phyloP scores from a whole-genome alignment of 1,284 basidiomycete species.

The Mycosarcoma maydis region DNA sequence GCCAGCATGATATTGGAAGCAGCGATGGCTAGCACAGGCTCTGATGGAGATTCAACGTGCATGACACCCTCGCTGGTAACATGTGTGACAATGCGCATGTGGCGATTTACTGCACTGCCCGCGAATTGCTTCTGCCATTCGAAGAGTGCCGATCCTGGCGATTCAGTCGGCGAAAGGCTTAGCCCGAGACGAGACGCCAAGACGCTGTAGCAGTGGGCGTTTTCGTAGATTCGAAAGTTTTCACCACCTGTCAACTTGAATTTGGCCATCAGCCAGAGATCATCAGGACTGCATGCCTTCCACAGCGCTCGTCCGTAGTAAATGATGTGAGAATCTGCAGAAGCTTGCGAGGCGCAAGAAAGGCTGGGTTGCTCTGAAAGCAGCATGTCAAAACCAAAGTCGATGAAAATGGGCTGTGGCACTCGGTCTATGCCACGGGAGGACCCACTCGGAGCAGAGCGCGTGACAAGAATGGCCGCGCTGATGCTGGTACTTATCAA shows the following conservation, averaged over 20 bases:
- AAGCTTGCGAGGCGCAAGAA: background rate
- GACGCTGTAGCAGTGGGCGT: background rate
- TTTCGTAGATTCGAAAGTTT: background rate
- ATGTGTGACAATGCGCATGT: constrained; percentile 16
- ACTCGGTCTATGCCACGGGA: background rate
- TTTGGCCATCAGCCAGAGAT: constrained; percentile 4
- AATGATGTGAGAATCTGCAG: background rate
- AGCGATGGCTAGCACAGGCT: constrained; percentile 22
- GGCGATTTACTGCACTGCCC: constrained; percentile 1
- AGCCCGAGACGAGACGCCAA: constrained; percentile 13
- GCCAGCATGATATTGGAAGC: constrained; percentile 11
- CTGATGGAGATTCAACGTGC: constrained; percentile 5
- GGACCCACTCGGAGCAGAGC: background rate
- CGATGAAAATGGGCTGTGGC: constrained; percentile 10
- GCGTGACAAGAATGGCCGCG: constrained; percentile 6
- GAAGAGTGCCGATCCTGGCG: background rate
- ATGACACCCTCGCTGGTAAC: background rate
- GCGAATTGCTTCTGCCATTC: background rate
- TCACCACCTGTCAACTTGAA: background rate
- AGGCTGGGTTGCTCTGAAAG: background rate
- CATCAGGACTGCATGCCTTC: background rate
- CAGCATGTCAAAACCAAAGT: constrained; percentile 11
- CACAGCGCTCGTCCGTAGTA: constrained; percentile 30
- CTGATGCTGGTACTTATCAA: constrained; percentile 22
- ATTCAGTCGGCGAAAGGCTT: background rate